Evolutionary conservation across 257 asterid genomes (phyloP), one percentile per base, ranked within the genome.

Genomic region (Primulina tabacum): DNA sequence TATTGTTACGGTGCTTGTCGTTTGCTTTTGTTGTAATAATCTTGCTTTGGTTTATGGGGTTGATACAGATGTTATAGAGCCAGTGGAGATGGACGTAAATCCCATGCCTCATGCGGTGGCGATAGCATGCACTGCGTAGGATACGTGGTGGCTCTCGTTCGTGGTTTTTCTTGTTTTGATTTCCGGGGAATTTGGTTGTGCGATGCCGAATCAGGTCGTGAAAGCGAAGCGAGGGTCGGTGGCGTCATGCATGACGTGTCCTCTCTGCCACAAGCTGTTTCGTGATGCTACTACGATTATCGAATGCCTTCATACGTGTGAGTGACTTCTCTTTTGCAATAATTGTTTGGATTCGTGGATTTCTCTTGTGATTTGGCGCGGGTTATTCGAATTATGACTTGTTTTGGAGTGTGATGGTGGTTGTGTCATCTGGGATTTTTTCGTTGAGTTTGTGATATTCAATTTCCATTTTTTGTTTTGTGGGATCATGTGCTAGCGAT

Each of bases 231-330:
- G 85, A 64, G 89, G 76, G 65, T 77, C 78, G 72, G 68, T 84
- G 79, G 85, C 70, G 80, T 79, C 92, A 84, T 80, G 84, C 87
- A 82, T 87, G 89, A 82, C 87, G 67, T 87, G 92, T 77, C 82
- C 76, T 34, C 75, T 87, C 75, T 87, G 92, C 72, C 76, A 73
- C 72, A 84, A 76, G 77, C 84, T 84, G 74, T 67, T 82, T 74
- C 82, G 87, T 43, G 87, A 84, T 32, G 85, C 92, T 60, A 84
- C 88, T 58, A 87, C 92, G 35, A 77, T 87, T 32, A 75, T 78
- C 20, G 92, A 87, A 67, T 87, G 92, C 77, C 87, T 87, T 60
- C 92, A 87, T 75, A 80, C 89, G 4, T 84, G 89, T 84, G 79
- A 78, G 89, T 66, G 53, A 10, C 65, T 40, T 47, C 66, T 62